A percentile compares a stretch with the other conserved stretches of the same genome.
phyloP scores from a whole-genome alignment of 73 alveolate genomes.

The Blepharisma japonicum region DNA sequence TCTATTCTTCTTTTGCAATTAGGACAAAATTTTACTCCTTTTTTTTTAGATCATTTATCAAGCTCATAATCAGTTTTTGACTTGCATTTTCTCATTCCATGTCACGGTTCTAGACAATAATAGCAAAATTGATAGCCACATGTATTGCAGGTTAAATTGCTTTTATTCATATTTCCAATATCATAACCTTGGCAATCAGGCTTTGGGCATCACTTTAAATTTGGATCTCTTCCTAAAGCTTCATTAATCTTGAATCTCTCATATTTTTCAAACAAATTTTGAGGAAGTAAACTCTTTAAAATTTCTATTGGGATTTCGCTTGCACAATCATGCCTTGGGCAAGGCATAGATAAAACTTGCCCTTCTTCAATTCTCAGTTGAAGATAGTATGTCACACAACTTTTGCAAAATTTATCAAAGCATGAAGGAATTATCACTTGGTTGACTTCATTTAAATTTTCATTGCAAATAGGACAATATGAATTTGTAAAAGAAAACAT shows the following conservation, averaged over 20 bases:
- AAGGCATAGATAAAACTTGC: conserved; percentile 8
- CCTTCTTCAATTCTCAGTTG: conserved; percentile 6
- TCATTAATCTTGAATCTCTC: neutral
- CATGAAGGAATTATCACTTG: neutral
- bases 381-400: neutral
- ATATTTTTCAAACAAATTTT: neutral
- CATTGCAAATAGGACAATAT: neutral
- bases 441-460: neutral
- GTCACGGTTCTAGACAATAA: conserved; percentile 1
- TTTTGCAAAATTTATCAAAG: conserved; percentile 25
- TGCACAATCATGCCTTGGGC: conserved; percentile 28
- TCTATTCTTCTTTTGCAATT: conserved; percentile 69
- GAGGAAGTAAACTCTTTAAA: neutral
- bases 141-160: neutral
- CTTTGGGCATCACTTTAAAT: conserved; percentile 49
- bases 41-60: neutral
- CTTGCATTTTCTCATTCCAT: neutral
- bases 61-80: neutral
- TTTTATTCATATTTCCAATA: conserved; percentile 14
- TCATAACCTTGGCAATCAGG: conserved; percentile 49
- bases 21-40: conserved; percentile 67
- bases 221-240: neutral
- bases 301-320: neutral
- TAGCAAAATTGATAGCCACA: neutral
- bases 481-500: no score